Evolutionary conservation across 2,329 filamentous ascomycete genomes (phyloP).

Genomic region (Ophiostoma sp.): DNA sequence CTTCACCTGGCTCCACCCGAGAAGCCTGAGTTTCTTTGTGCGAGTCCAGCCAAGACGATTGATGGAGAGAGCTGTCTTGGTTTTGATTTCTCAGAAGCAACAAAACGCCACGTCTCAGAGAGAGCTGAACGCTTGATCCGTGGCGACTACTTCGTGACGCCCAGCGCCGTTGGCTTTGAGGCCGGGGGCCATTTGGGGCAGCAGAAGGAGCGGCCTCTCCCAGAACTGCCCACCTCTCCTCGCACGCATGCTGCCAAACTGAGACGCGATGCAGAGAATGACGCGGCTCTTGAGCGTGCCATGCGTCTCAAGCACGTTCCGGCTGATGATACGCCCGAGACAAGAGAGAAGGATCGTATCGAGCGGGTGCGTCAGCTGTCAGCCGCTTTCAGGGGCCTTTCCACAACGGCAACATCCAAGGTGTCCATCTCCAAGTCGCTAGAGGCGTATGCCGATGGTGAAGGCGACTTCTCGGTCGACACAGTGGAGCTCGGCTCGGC

Average conservation of each 20-base stretch:
- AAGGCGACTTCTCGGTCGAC: conserved; percentile 8
- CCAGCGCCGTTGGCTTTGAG: neutral
- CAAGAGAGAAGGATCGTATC: neutral
- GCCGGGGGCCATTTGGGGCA: neutral
- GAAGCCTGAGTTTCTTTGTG: conserved; percentile 21
- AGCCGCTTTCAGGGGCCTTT: neutral
- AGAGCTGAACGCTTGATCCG: neutral
- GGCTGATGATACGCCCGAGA: neutral
- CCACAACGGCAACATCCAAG: conserved; percentile 25
- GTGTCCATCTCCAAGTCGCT: conserved; percentile 27
- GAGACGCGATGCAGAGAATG: neutral
- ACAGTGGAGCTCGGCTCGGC: conserved; percentile 22
- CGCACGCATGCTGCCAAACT: neutral
- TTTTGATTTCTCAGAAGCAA: neutral
- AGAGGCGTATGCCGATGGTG: conserved; percentile 22
- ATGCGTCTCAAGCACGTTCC: neutral
- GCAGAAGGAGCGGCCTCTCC: neutral
- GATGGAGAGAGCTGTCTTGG: conserved; percentile 61
- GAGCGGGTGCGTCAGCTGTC: neutral
- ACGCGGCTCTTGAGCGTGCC: neutral
- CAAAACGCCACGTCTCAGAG: neutral
- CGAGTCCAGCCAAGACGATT: conserved; percentile 36
- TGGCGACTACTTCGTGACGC: neutral
- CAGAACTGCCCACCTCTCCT: neutral
- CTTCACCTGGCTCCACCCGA: conserved; percentile 49